Evolutionary conservation across 1,284 basidiomycete species (phyloP).

Genomic region (Puccinia horiana): DNA sequence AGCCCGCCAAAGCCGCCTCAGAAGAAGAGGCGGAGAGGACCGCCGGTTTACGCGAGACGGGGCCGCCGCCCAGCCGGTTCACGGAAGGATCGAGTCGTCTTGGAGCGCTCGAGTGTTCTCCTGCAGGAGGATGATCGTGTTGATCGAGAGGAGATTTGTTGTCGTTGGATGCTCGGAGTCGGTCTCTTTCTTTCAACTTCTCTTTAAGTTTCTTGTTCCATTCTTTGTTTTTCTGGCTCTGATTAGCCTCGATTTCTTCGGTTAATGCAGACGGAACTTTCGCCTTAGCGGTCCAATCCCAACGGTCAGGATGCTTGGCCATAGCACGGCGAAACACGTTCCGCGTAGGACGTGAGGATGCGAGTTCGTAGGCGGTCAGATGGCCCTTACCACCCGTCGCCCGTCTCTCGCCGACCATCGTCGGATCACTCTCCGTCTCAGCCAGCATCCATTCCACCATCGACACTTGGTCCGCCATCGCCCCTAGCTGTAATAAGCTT

Average conservation of each 20-base stretch:
- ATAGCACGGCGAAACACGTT: slow-evolving; percentile 86
- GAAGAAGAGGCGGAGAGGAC: background rate
- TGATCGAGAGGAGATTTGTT: too few relatives aligned
- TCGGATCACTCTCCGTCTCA: slow-evolving; percentile 79
- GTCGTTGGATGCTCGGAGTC: background rate
- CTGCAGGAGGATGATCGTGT: too few relatives aligned
- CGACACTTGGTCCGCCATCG: slow-evolving; percentile 73
- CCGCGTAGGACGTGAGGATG: slow-evolving; percentile 70
- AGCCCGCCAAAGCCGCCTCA: background rate
- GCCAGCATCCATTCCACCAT: slow-evolving; percentile 77
- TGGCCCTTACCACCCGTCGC: slow-evolving; percentile 22
- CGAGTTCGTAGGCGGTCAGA: slow-evolving; percentile 81
- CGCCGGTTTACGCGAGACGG: background rate
- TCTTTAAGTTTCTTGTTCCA: slow-evolving; percentile 38
- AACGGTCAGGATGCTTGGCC: slow-evolving; percentile 76
- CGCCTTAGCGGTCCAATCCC: slow-evolving; percentile 83
- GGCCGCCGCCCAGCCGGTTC: slow-evolving; percentile 21
- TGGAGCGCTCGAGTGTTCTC: background rate
- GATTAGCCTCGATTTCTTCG: slow-evolving; percentile 73
- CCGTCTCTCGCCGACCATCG: slow-evolving; percentile 63
- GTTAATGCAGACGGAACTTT: slow-evolving; percentile 80
- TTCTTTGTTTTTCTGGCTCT: slow-evolving; percentile 18
- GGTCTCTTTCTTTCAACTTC: slow-evolving; percentile 34
- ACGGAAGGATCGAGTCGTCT: background rate
- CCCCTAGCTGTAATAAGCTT: slow-evolving; percentile 78